Base-by-base conservation (phyloP, 2,329 filamentous ascomycete genomes). In the Intubia oerlemansii region DNA sequence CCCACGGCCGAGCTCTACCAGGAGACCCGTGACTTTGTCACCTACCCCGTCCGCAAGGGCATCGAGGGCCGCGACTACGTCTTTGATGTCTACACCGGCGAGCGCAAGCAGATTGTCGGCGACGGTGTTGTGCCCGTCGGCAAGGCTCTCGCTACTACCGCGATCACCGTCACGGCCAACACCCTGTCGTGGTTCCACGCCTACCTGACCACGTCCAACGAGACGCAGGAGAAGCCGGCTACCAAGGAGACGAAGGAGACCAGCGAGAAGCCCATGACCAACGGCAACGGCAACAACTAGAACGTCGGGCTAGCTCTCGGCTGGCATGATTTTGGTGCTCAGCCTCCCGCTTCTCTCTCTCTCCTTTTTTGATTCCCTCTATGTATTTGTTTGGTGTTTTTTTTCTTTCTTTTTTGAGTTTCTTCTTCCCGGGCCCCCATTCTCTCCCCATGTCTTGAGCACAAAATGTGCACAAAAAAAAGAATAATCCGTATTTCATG, bases 131-230 rank as follows among this genome's bases (percentile, higher is more conserved):
- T 80, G n/a, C 63, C 68, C 4, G 62, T 64, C 34, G 64, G 71
- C 43, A 81, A 77, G 58, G 78, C 78, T 9, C 52, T 67, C 10
- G 54, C 81, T 38, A 65, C 63, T 29, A 79, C 76, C 10, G 62
- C 64, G 15, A 54, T 81, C 27, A 59, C 78, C 27, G 56, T 82
- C 28, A 66, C 66, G 27, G 62, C 60, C 38, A 72, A 81, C 48
- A 62, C 66, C 2, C 49, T 78, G 30, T 53, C 52, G 30, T 75
- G 64, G 59, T 42, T 76, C 37, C 61, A 62, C 44, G 54, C 54
- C 30, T 60, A 67, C 39, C 44, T 80, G 27, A 55, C 60, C 34
- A 50, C 54, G 38, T 68, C 72, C 56, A 77, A 75, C 54, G 53
- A n/a, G n/a, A n/a, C n/a, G n/a, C n/a, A n/a, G n/a, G n/a, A n/a